Percentiles rank a stretch among this genome's conserved stretches.
Evolutionary conservation across 108 stramenopile genomes (phyloP).

Genomic region (Craspedostauros australis): DNA sequence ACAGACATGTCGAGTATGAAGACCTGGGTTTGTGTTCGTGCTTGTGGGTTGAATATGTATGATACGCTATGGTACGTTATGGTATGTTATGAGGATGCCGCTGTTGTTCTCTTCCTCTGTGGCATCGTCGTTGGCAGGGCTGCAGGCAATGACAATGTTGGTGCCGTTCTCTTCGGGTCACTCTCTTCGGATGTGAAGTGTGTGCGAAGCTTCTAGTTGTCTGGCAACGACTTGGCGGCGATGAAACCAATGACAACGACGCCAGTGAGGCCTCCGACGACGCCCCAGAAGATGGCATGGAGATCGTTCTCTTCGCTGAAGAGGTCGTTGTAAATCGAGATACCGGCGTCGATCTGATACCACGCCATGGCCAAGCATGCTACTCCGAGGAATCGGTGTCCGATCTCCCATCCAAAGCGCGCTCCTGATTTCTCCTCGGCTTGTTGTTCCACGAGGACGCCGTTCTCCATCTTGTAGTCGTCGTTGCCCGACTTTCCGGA

Average conservation of each 20-base stretch:
- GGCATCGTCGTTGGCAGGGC: too few relatives aligned
- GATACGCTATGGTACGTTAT: too few relatives aligned
- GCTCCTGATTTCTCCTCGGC: conserved; percentile 5
- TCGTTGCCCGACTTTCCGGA: neutral
- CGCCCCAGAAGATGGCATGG: conserved; percentile 8
- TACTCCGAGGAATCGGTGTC: conserved; percentile 23
- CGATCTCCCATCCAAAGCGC: conserved; percentile 23
- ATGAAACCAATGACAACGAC: conserved; percentile 11
- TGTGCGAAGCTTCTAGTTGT: too few relatives aligned
- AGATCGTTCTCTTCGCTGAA: conserved; percentile 16
- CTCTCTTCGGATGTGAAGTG: too few relatives aligned
- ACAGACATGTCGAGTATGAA: too few relatives aligned
- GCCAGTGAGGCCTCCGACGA: conserved; percentile 2
- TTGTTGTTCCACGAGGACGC: neutral
- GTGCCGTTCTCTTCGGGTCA: too few relatives aligned
- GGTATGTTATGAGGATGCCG: too few relatives aligned
- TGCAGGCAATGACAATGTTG: too few relatives aligned
- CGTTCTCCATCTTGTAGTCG: neutral
- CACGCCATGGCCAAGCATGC: conserved; percentile 15
- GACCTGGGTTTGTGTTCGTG: too few relatives aligned
- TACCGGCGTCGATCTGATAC: conserved; percentile 33
- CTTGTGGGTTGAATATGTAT: too few relatives aligned
- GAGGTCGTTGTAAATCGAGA: conserved; percentile 14
- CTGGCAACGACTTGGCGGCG: too few relatives aligned
- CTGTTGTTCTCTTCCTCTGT: too few relatives aligned